These are phyloP conservation scores for Boletus sensibilis DNA, from an alignment of 768 basidiomycete species.

Conservation along the genomic window DNA sequence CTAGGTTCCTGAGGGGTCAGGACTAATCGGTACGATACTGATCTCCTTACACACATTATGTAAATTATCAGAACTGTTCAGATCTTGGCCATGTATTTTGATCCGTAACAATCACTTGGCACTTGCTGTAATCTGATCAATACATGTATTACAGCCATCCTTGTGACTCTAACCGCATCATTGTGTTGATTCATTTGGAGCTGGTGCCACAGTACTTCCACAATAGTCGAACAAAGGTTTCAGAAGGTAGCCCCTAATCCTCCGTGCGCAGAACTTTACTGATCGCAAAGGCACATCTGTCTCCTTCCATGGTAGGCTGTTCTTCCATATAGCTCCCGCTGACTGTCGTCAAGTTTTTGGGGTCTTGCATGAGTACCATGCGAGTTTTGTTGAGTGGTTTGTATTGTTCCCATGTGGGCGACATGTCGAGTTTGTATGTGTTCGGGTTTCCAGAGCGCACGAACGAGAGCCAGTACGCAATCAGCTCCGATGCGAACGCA, in stretches of 20 bases:
- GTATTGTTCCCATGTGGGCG: conserved; percentile 51
- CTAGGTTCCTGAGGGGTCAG: not conserved
- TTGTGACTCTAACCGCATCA: not conserved
- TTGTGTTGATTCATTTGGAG: not conserved
- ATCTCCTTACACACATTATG: not conserved
- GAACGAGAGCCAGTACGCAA: conserved; percentile 67
- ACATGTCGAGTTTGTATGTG: conserved; percentile 48
- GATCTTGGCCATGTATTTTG: not conserved
- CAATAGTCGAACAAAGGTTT: not conserved
- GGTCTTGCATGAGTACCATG: conserved; percentile 46
- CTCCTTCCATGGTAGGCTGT: conserved; percentile 37
- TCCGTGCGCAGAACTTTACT: conserved; percentile 36
- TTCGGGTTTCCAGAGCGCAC: conserved; percentile 58
- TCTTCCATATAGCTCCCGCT: conserved; percentile 45
- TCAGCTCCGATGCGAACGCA: conserved; percentile 57
- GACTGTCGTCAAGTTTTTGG: conserved; percentile 23
- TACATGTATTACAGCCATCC: not conserved
- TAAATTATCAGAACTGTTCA: not conserved
- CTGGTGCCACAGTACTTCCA: not conserved
- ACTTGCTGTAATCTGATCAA: not conserved
- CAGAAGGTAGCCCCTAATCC: conserved; percentile 25
- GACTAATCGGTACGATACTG: conserved; percentile 13
- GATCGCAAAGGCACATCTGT: conserved; percentile 39
- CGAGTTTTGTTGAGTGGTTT: conserved; percentile 30
- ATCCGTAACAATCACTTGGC: not conserved